Evolutionary conservation across 2,329 filamentous ascomycete species (phyloP).

Genomic region (Teratosphaeria zuluensis): DNA sequence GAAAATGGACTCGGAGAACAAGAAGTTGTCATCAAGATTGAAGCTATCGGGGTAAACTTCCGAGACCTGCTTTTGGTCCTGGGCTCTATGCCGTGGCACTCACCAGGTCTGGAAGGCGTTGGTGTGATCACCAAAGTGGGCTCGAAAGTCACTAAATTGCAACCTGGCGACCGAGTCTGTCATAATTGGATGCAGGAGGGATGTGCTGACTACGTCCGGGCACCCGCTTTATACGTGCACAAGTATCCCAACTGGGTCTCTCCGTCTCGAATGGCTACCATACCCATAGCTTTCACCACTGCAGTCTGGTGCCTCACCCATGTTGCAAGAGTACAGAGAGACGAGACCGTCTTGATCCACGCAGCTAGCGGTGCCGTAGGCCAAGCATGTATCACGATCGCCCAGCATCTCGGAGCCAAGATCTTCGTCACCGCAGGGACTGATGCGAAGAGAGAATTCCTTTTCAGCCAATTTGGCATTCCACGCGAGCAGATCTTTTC

Average conservation of each 20-base stretch:
- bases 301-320: conserved; percentile 20
- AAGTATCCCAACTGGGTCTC: too few relatives aligned
- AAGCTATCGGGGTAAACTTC: conserved; percentile 13
- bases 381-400: conserved; percentile 21
- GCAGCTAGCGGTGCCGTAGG: conserved; percentile 24
- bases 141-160: not conserved
- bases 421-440: conserved; percentile 24
- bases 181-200: too few relatives aligned
- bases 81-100: not conserved
- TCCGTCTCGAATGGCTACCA: too few relatives aligned
- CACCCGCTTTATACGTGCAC: too few relatives aligned
- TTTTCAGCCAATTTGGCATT: conserved; percentile 5
- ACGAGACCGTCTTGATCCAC: conserved; percentile 28
- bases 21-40: conserved; percentile 11
- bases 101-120: not conserved
- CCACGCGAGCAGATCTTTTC: conserved; percentile 25
- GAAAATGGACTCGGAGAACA: not conserved
- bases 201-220: too few relatives aligned
- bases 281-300: too few relatives aligned
- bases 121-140: not conserved
- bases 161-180: not conserved
- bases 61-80: conserved; percentile 2
- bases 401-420: conserved; percentile 17
- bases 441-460: conserved; percentile 19
- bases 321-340: conserved; percentile 18